A percentile compares a stretch with the other conserved stretches of the same genome.
Conservation (phyloP, 305 asterid species). For the Fraxinus angustifolia region DNA sequence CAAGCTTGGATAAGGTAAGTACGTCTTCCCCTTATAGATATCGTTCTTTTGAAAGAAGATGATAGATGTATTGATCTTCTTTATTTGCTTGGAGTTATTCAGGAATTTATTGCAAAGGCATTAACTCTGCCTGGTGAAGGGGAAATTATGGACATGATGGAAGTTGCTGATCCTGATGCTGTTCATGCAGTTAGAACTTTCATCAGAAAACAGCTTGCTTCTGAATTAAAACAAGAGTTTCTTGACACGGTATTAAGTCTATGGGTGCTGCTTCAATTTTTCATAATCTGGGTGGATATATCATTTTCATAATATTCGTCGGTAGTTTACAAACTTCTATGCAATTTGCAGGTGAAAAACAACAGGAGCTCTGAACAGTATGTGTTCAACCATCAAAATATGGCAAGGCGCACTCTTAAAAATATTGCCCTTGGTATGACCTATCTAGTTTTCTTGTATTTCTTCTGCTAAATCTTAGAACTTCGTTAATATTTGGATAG, state of each 20-base stretch:
- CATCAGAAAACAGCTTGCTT: slow-evolving; percentile 83
- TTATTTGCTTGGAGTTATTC: slow-evolving; percentile 15
- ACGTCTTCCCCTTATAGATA: background rate
- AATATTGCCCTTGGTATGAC: slow-evolving; percentile 70
- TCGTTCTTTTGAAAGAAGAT: background rate
- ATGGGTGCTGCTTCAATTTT: background rate
- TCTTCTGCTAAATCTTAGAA: background rate
- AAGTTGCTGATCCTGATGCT: slow-evolving; percentile 98
- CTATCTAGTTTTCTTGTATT: background rate
- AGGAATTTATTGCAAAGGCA: slow-evolving; percentile 97
- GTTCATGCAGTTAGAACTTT: slow-evolving; percentile 79
- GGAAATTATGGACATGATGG: slow-evolving; percentile 96
- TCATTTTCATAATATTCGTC: background rate
- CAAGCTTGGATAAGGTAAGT: slow-evolving; percentile 78
- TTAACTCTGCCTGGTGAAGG: slow-evolving; percentile 85
- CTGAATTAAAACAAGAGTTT: slow-evolving; percentile 62
- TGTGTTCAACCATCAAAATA: slow-evolving; percentile 62
- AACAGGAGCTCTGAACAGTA: slow-evolving; percentile 68
- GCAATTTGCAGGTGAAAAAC: slow-evolving; percentile 44
- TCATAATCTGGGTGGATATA: background rate
- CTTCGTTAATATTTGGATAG: background rate
- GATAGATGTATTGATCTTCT: background rate
- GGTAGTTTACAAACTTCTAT: background rate
- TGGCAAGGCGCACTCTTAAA: slow-evolving; percentile 90
- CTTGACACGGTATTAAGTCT: slow-evolving; percentile 45